Conservation (phyloP, 1,284 basidiomycete genomes). For the Cutaneotrichosporon dermatis region DNA sequence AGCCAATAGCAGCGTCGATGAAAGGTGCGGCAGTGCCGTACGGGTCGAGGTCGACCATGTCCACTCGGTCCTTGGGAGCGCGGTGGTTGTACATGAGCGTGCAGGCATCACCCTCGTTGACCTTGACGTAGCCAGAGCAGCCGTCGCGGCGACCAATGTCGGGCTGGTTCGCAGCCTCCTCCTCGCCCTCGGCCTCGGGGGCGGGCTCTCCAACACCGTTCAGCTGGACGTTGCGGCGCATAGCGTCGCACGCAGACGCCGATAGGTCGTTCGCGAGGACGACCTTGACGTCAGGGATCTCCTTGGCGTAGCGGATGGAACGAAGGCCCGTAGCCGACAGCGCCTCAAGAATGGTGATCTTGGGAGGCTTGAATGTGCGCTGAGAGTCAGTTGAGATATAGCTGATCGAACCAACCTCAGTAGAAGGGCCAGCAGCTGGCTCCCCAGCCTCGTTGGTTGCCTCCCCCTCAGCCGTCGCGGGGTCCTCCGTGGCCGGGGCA, state of each 20-base stretch:
- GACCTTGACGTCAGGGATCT: slow-evolving; percentile 86
- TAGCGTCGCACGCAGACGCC: slow-evolving; percentile 74
- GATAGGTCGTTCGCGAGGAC: slow-evolving; percentile 94
- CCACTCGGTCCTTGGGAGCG: slow-evolving; percentile 65
- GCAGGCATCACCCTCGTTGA: slow-evolving; percentile 91
- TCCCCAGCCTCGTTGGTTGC: slow-evolving; percentile 7
- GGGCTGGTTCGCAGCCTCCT: slow-evolving; percentile 10
- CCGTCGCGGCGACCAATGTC: slow-evolving; percentile 39
- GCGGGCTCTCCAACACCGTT: slow-evolving; percentile 63
- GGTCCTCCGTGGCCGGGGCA: too few species aligned
- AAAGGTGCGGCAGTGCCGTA: slow-evolving; percentile 97
- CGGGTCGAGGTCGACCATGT: slow-evolving; percentile 94
- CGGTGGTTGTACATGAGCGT: slow-evolving; percentile 89
- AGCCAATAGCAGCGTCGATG: slow-evolving; percentile 93
- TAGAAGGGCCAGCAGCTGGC: neutral
- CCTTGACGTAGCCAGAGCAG: slow-evolving; percentile 61
- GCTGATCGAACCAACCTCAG: too few species aligned
- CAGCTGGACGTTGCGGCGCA: slow-evolving; percentile 78
- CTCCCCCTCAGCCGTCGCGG: slow-evolving; percentile 6
- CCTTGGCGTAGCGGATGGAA: slow-evolving; percentile 95
- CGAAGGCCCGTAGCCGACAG: slow-evolving; percentile 92
- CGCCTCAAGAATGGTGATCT: slow-evolving; percentile 84
- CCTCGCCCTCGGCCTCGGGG: slow-evolving; percentile 13
- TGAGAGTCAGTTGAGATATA: slow-evolving; percentile 1
- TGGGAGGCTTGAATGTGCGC: slow-evolving; percentile 47